Percentiles rank a stretch among this genome's conserved stretches.
phyloP scores from a whole-genome alignment of 2,329 filamentous ascomycete species.

The Magnaporthiopsis incrustans region DNA sequence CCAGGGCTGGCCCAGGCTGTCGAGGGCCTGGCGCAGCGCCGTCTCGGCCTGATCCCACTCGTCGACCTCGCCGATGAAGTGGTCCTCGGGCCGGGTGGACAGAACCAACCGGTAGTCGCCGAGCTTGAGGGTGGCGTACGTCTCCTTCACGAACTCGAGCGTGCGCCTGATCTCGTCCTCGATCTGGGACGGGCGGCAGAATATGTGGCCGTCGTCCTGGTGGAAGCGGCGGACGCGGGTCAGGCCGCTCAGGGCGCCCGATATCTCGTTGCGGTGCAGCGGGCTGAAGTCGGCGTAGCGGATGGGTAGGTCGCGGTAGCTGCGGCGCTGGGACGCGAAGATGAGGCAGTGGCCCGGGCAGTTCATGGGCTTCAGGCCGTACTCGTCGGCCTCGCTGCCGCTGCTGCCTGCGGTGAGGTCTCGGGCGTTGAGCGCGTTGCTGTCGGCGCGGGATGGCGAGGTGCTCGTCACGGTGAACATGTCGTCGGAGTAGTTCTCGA shows the following conservation, averaged over 20 bases:
- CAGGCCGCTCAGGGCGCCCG: slow-evolving; percentile 80
- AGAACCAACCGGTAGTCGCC: slow-evolving; percentile 68
- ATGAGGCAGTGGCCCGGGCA: slow-evolving; percentile 91
- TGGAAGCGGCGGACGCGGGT: slow-evolving; percentile 91
- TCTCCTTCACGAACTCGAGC: slow-evolving; percentile 64
- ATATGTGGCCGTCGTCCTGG: slow-evolving; percentile 89
- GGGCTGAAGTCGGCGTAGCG: slow-evolving; percentile 94
- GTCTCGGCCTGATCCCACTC: slow-evolving; percentile 61
- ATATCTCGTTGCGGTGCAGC: slow-evolving; percentile 90
- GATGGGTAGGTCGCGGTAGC: slow-evolving; percentile 84
- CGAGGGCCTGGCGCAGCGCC: slow-evolving; percentile 56
- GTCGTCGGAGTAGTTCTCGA: slow-evolving; percentile 84
- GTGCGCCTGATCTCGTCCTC: slow-evolving; percentile 65
- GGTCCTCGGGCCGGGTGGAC: slow-evolving; percentile 68
- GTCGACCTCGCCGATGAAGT: slow-evolving; percentile 66
- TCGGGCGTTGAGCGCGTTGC: slow-evolving; percentile 13
- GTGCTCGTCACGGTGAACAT: slow-evolving; percentile 75
- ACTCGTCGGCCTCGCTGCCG: slow-evolving; percentile 55
- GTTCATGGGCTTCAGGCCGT: slow-evolving; percentile 91
- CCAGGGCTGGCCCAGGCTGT: slow-evolving; percentile 60
- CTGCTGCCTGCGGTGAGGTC: slow-evolving; percentile 11
- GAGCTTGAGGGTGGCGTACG: slow-evolving; percentile 62
- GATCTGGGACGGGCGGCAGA: slow-evolving; percentile 72
- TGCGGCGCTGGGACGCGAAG: slow-evolving; percentile 74
- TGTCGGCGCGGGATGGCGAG: slow-evolving; percentile 30